Evolutionary conservation across 2,329 filamentous ascomycete genomes (phyloP).

Genomic region (Cladosporium sp.): DNA sequence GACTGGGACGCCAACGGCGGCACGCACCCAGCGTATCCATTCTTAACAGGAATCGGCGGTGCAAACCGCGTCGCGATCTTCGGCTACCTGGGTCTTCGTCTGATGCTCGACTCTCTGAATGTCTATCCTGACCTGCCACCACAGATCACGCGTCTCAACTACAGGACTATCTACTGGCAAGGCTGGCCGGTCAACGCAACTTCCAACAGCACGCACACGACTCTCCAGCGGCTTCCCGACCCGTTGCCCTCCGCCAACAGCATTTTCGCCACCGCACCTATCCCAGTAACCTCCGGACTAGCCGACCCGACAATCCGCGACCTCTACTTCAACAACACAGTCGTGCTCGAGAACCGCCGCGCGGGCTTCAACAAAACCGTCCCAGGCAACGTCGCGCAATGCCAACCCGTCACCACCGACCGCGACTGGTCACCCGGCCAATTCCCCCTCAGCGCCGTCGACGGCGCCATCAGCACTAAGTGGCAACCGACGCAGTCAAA

Average conservation of each 20-base stretch:
- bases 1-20: slow-evolving; percentile 61
- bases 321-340: slow-evolving; percentile 44
- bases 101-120: slow-evolving; percentile 60
- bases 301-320: slow-evolving; percentile 47
- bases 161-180: slow-evolving; percentile 66
- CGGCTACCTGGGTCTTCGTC: slow-evolving; percentile 65
- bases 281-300: slow-evolving; percentile 57
- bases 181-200: slow-evolving; percentile 63
- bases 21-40: slow-evolving; percentile 68
- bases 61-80: slow-evolving; percentile 67
- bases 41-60: slow-evolving; percentile 70
- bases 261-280: slow-evolving; percentile 54
- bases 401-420: slow-evolving; percentile 51
- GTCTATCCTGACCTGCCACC: slow-evolving; percentile 66
- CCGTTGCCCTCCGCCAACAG: slow-evolving; percentile 55
- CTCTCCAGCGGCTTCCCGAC: slow-evolving; percentile 53
- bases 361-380: slow-evolving; percentile 56
- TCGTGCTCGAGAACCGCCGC: slow-evolving; percentile 60
- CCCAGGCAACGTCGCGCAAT: slow-evolving; percentile 64
- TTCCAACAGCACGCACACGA: slow-evolving; percentile 66
- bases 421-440: slow-evolving; percentile 61
- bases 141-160: slow-evolving; percentile 61
- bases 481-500: slow-evolving; percentile 63
- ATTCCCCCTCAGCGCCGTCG: slow-evolving; percentile 66
- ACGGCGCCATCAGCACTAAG: slow-evolving; percentile 65